A percentile compares a stretch with the other conserved stretches of the same genome.
phyloP scores from a whole-genome alignment of 1,284 basidiomycete genomes.

The Irpex rosettiformis region DNA sequence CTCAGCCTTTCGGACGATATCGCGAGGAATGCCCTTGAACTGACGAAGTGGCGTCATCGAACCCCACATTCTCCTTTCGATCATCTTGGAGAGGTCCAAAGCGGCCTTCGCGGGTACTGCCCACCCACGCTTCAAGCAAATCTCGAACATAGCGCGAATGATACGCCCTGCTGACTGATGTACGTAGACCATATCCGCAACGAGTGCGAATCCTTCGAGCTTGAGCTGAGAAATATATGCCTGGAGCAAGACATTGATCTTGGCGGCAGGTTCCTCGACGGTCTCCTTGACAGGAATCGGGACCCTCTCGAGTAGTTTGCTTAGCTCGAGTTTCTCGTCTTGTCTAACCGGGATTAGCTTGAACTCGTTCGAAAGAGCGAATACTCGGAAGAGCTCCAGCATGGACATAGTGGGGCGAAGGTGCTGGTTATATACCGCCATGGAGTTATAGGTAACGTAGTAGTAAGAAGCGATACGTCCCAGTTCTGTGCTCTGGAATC shows the following conservation, averaged over 20 bases:
- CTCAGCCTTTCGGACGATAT: conserved; percentile 91
- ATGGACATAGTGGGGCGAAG: conserved; percentile 84
- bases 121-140: conserved; percentile 98
- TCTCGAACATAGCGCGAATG: conserved; percentile 96
- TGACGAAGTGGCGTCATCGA: conserved; percentile 97
- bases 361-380: conserved; percentile 97
- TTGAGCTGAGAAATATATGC: conserved; percentile 95
- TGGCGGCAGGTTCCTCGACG: conserved; percentile 94
- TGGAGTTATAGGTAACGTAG: conserved; percentile 94
- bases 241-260: conserved; percentile 96
- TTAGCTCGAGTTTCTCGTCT: conserved; percentile 84
- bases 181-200: conserved; percentile 98
- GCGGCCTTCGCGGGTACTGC: conserved; percentile 90
- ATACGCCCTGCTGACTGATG: conserved; percentile 93
- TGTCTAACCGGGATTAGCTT: conserved; percentile 83
- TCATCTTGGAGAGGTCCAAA: conserved; percentile 97
- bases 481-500: conserved; percentile 89
- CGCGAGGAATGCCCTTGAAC: conserved; percentile 86
- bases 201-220: conserved; percentile 92
- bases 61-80: conserved; percentile 90
- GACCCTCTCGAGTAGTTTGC: conserved; percentile 92
- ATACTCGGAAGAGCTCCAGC: conserved; percentile 94
- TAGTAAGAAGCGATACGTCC: conserved; percentile 96
- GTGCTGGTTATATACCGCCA: conserved; percentile 97
- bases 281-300: conserved; percentile 98